Evolutionary conservation across 2,329 filamentous ascomycete species (phyloP).

Genomic region (Periconia digitata): DNA sequence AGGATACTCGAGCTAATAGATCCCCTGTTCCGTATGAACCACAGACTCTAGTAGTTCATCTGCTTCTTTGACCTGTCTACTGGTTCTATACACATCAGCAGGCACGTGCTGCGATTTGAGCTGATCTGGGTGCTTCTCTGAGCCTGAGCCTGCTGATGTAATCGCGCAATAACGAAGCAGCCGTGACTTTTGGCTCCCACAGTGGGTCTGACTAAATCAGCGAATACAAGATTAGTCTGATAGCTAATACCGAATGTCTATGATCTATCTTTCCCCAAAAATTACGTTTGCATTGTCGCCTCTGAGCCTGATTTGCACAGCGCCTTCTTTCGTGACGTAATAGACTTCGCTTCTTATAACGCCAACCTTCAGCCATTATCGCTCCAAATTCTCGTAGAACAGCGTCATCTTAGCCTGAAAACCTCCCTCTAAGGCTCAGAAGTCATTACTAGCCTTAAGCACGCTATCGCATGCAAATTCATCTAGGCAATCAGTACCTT

Average conservation of each 20-base stretch:
- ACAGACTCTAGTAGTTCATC: too few species aligned
- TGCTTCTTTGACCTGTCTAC: too few species aligned
- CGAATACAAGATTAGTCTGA: constrained; percentile 1
- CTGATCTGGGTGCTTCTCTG: too few species aligned
- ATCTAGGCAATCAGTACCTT: neutral
- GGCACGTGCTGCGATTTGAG: too few species aligned
- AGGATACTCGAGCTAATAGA: too few species aligned
- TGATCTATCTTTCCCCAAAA: constrained; percentile 3
- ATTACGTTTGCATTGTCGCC: constrained; percentile 4
- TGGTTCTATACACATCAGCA: too few species aligned
- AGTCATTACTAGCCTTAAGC: neutral
- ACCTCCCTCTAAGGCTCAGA: neutral
- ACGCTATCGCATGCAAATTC: constrained; percentile 1
- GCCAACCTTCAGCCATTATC: constrained; percentile 5
- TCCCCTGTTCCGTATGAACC: too few species aligned
- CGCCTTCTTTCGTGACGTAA: constrained; percentile 6
- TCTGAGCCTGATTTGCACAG: constrained; percentile 4
- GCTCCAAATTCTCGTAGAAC: constrained; percentile 1
- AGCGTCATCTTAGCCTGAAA: neutral
- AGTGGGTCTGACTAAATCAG: too few species aligned
- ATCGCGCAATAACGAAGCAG: too few species aligned
- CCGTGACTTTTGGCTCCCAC: too few species aligned
- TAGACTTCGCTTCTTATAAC: constrained; percentile 3
- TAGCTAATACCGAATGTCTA: constrained; percentile 7
- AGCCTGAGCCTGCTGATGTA: too few species aligned